Percentiles rank a stretch among this genome's conserved stretches.
Conservation (phyloP, 805 yeast species). For the Tetrapisispora namnaoensis region DNA sequence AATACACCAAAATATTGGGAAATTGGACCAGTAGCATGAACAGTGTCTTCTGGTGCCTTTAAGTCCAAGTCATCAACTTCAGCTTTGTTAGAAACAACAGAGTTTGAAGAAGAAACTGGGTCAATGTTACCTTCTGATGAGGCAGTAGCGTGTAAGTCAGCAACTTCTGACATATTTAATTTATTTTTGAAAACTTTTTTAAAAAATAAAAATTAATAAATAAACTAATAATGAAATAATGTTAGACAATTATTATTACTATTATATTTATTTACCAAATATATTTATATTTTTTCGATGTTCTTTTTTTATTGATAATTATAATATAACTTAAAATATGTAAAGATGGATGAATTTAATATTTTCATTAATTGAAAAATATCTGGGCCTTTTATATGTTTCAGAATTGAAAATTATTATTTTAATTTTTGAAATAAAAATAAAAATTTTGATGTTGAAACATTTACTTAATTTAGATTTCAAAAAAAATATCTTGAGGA, state of each 20-base stretch:
- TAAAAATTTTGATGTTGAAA: not conserved
- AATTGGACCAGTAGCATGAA: constrained; percentile 11
- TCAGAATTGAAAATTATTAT: not conserved
- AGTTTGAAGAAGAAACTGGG: constrained; percentile 2
- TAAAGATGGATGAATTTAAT: not conserved
- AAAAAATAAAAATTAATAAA: not conserved
- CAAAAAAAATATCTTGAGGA: too few relatives aligned
- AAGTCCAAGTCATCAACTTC: constrained; percentile 8
- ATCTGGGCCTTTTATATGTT: not conserved
- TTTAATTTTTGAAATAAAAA: too few relatives aligned
- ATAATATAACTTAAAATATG: not conserved
- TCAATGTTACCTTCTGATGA: constrained; percentile 1
- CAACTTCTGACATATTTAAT: constrained; percentile 1
- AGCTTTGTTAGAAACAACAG: constrained; percentile 8
- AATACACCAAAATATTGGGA: constrained; percentile 23
- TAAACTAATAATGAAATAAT: not conserved
- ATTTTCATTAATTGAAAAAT: not conserved
- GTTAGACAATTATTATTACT: not conserved
- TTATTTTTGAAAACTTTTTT: not conserved
- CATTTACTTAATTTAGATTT: too few relatives aligned
- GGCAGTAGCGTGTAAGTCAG: constrained; percentile 1
- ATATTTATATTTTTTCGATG: not conserved
- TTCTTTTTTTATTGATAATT: not conserved
- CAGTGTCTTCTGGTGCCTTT: constrained; percentile 2
- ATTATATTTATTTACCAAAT: not conserved